A percentile compares a stretch with the other conserved stretches of the same genome.
Conservation (phyloP, 768 basidiomycete genomes). For the Calocybe indica region DNA sequence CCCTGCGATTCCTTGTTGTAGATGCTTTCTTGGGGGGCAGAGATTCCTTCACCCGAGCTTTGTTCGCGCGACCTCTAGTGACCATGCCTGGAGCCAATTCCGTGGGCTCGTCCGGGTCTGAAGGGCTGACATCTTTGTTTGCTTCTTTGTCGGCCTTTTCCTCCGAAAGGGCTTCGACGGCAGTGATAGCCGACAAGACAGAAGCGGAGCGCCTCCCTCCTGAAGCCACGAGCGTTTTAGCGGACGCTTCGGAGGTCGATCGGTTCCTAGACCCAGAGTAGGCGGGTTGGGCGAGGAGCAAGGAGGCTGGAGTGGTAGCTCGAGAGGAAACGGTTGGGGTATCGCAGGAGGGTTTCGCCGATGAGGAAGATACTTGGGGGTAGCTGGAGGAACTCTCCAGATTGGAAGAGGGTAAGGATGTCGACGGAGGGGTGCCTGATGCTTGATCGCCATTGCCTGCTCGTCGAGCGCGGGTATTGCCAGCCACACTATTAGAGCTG, state of each 20-base stretch:
- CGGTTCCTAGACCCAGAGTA: conserved; percentile 24
- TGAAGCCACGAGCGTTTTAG: conserved; percentile 25
- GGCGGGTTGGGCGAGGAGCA: conserved; percentile 11
- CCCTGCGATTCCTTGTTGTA: too few relatives aligned
- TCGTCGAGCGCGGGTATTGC: background rate
- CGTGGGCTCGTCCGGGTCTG: conserved; percentile 11
- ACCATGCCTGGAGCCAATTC: conserved; percentile 27
- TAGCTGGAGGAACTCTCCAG: conserved; percentile 7
- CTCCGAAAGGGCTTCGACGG: conserved; percentile 18
- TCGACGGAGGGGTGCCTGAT: conserved; percentile 1
- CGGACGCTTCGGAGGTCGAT: conserved; percentile 33
- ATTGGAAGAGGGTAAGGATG: conserved; percentile 1
- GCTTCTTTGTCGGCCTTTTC: conserved; percentile 10
- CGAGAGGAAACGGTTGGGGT: conserved; percentile 9
- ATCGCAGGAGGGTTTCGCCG: conserved; percentile 1
- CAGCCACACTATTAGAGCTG: conserved; percentile 4
- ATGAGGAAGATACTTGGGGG: conserved; percentile 4
- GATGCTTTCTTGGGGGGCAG: too few relatives aligned
- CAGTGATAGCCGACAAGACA: conserved; percentile 32
- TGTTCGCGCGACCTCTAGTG: conserved; percentile 29
- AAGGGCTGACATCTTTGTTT: conserved; percentile 11
- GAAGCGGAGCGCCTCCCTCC: conserved; percentile 28
- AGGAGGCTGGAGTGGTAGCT: conserved; percentile 2
- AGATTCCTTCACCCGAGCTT: conserved; percentile 1
- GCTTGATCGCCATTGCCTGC: background rate